Evolutionary conservation across 2,329 filamentous ascomycete species (phyloP), one percentile per base, ranked within the genome.

Genomic region (Lachnellula arida): DNA sequence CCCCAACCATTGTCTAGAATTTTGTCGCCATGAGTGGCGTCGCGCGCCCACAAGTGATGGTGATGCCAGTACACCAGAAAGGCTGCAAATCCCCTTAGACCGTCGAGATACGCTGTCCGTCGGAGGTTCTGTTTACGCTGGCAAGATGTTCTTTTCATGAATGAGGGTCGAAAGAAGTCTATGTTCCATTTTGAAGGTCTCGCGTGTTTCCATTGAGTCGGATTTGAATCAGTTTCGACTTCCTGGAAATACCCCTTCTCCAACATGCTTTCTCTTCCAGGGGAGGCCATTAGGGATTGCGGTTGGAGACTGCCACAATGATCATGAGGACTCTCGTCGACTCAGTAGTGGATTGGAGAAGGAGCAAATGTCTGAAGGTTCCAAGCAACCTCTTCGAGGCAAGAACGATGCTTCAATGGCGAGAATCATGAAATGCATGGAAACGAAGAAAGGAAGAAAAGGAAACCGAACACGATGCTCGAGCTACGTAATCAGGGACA

Each of bases 31-130:
- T 23, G 15, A 23, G 44, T 40, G 17, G 47, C 15, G 7, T 53
- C 35, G 15, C 52, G 51, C 5, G 58, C 51, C 58, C 58, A 60
- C 12, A 55, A 32, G 48, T 60, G 55, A 32, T 60, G 55, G 34
- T 60, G 58, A 58, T 72, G 75, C 62, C 74, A 61, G 59, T 74
- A 76, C 56, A 78, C 75, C 35, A 77, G 56, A 46, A 77, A 62
- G 15, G 74, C 73, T 12, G 76, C 75, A 42, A 78, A 65, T 37
- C 76, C 76, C 23, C 76, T 73, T 37, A 78, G 66, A 25, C 76
- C 75, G 60, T 78, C 75, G 46, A 78, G 71, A 57, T 75, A 77
- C 3, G 75, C 73, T 0, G 75, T 76, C 11, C 42, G 28, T n/a
- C 55, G 19, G 12, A 53, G 39, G 17, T 37, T 34, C 43, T 52